Conservation (phyloP, 176 grass and related monocot species). For the Musa troglodytarum region DNA sequence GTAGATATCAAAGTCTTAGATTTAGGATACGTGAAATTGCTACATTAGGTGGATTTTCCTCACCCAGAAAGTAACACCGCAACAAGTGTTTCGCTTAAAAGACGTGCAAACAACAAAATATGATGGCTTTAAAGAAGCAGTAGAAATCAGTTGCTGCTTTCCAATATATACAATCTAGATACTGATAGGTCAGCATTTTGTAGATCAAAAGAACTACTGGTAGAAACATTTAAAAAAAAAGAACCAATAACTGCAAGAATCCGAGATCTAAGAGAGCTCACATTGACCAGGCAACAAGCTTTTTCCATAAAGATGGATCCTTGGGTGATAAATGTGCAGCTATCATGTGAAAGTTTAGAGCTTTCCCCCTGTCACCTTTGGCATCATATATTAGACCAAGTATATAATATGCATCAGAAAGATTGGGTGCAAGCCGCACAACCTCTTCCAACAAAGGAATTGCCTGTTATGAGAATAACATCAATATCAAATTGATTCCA, state of each 20-base stretch:
- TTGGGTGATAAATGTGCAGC: conserved; percentile 78
- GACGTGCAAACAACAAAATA: background rate
- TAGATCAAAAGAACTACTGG: background rate
- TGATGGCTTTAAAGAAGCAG: background rate
- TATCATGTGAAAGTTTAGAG: conserved; percentile 74
- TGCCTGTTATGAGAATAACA: conserved; percentile 32
- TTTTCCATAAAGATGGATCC: conserved; percentile 78
- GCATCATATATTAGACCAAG: conserved; percentile 74
- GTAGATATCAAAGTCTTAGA: no score
- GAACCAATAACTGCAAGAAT: background rate
- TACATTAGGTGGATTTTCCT: no score
- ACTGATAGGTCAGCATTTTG: background rate
- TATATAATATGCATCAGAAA: conserved; percentile 67
- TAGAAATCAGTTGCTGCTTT: background rate
- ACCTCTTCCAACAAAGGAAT: conserved; percentile 78
- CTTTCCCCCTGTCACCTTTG: conserved; percentile 56
- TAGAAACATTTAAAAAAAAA: background rate
- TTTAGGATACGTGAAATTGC: no score
- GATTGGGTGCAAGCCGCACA: conserved; percentile 63
- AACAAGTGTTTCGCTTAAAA: background rate
- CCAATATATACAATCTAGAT: background rate
- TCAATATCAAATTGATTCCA: no score
- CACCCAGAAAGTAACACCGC: background rate
- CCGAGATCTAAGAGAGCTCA: conserved; percentile 12
- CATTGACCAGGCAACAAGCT: conserved; percentile 59